Percentiles rank a stretch among this genome's conserved stretches.
These are phyloP conservation scores for Chondrostereum purpureum DNA, from an alignment of 1,284 basidiomycete genomes.

Conservation along the genomic window DNA sequence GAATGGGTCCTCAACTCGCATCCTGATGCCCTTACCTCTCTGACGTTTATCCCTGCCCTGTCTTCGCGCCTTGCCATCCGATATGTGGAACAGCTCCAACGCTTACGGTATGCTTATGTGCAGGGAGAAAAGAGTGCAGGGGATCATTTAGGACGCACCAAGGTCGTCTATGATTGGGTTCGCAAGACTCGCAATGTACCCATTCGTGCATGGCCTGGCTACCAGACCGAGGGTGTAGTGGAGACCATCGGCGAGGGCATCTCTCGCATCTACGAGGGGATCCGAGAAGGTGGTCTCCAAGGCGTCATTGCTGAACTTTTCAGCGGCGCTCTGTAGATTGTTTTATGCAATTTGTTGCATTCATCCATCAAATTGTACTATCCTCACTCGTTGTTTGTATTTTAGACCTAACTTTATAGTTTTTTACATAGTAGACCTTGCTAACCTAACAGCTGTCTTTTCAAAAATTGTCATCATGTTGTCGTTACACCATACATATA, in stretches of 20 bases:
- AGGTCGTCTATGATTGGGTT: conserved; percentile 65
- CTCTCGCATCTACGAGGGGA: conserved; percentile 65
- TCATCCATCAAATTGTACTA: not conserved
- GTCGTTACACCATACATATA: not conserved
- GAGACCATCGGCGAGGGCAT: conserved; percentile 65
- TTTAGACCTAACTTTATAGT: not conserved
- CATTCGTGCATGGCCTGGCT: conserved; percentile 65
- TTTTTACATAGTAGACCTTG: not conserved
- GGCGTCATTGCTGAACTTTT: conserved; percentile 50
- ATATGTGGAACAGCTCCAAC: conserved; percentile 37
- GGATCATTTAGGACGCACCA: conserved; percentile 55
- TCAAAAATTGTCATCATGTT: not conserved
- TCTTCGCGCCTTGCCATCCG: conserved; percentile 40
- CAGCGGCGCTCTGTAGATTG: conserved; percentile 2
- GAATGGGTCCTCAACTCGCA: conserved; percentile 38
- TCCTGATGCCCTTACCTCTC: conserved; percentile 20
- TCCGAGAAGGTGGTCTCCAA: conserved; percentile 68
- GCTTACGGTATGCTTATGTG: conserved; percentile 48
- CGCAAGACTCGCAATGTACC: conserved; percentile 56
- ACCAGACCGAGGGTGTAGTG: conserved; percentile 47
- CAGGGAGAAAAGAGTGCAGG: conserved; percentile 53
- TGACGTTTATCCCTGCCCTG: conserved; percentile 43
- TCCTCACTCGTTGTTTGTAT: not conserved
- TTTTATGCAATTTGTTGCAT: not conserved
- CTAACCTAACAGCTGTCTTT: not conserved